Evolutionary conservation across 2,329 filamentous ascomycete species (phyloP).

Genomic region (Penicillium sp.): DNA sequence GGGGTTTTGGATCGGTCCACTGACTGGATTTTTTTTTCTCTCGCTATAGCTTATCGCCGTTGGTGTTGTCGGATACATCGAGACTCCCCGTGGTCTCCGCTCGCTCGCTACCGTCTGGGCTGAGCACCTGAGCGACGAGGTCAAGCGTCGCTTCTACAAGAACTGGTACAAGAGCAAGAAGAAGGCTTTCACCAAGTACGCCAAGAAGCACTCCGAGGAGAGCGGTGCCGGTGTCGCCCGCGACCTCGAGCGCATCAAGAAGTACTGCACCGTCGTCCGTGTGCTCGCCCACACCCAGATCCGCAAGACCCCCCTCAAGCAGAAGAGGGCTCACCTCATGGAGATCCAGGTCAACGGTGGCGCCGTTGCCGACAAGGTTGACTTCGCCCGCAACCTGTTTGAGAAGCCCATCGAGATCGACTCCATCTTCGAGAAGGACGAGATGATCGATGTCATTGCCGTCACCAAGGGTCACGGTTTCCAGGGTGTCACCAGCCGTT

Average conservation of each 20-base stretch:
- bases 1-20: neutral
- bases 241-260: constrained; percentile 99
- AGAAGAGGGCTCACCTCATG: constrained; percentile 99
- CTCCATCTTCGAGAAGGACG: constrained; percentile 97
- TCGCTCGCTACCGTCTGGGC: constrained; percentile 99
- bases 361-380: constrained; percentile 93
- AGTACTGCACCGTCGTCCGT: constrained; percentile 99
- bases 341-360: constrained; percentile 99
- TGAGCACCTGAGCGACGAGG: constrained; percentile 97
- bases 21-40: constrained; percentile 33
- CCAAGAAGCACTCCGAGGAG: constrained; percentile 99
- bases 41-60: constrained; percentile 90
- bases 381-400: constrained; percentile 93
- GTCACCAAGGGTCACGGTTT: constrained; percentile 99
- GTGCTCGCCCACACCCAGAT: constrained; percentile 99
- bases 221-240: constrained; percentile 88
- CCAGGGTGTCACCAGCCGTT: constrained; percentile 94
- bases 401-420: constrained; percentile 97
- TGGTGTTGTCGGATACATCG: constrained; percentile 99
- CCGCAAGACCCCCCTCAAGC: constrained; percentile 98
- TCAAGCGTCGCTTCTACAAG: constrained; percentile 99
- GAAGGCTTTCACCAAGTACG: constrained; percentile 99
- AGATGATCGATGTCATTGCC: constrained; percentile 99
- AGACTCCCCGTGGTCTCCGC: constrained; percentile 98
- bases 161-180: constrained; percentile 99